Conservation (phyloP, 441 rosid species). For the Gossypium laxum region DNA sequence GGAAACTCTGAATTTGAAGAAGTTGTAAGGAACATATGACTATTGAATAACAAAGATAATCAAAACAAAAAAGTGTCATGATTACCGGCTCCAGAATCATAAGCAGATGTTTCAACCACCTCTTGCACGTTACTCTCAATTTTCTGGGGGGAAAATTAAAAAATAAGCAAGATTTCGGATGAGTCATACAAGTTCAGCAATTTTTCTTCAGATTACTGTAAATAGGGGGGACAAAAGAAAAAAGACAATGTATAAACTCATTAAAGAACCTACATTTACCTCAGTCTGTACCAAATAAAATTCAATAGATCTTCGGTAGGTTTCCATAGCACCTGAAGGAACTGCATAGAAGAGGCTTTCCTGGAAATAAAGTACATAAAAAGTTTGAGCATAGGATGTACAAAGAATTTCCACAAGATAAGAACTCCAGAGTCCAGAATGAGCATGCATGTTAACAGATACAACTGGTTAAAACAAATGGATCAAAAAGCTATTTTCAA, state of each 20-base stretch:
- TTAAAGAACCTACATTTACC: conserved; percentile 32
- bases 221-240: conserved; percentile 4
- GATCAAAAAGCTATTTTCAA: conserved; percentile 2
- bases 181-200: background rate
- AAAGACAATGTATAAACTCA: conserved; percentile 10
- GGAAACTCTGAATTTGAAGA: conserved; percentile 41
- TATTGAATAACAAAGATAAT: conserved; percentile 17
- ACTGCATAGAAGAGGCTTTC: conserved; percentile 88
- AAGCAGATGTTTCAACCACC: conserved; percentile 71
- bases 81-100: conserved; percentile 67
- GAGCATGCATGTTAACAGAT: background rate
- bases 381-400: background rate
- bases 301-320: conserved; percentile 72
- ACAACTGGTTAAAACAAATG: background rate
- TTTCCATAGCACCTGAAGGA: conserved; percentile 75
- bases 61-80: conserved; percentile 8
- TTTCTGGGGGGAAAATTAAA: conserved; percentile 36
- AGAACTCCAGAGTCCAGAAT: background rate
- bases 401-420: background rate
- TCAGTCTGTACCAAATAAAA: conserved; percentile 54
- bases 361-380: conserved; percentile 40
- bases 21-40: conserved; percentile 20
- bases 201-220: background rate
- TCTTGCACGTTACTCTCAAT: conserved; percentile 67
- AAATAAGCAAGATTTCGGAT: conserved; percentile 4